A percentile compares a stretch with the other conserved stretches of the same genome.
These are phyloP conservation scores for Populus simonii DNA, from an alignment of 345 rosid genomes.

Conservation along the genomic window DNA sequence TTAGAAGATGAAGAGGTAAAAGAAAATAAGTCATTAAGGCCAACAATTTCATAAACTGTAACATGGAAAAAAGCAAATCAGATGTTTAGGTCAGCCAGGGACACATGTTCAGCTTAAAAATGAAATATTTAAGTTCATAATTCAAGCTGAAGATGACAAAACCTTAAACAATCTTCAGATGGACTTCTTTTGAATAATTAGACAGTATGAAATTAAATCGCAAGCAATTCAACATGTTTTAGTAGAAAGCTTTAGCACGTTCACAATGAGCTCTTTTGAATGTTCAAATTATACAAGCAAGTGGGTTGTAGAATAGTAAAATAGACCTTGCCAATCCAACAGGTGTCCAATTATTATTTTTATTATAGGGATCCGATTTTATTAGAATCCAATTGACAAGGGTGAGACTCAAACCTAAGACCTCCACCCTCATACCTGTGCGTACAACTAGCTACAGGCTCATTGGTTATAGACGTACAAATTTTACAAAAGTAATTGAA, in stretches of 20 bases:
- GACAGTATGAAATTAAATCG: neutral
- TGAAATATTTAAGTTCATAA: neutral
- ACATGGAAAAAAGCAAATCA: neutral
- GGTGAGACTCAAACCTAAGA: neutral
- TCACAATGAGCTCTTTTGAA: neutral
- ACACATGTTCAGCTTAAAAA: neutral
- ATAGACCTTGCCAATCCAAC: neutral
- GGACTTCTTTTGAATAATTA: neutral
- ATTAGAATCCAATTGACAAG: neutral
- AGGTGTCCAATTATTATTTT: neutral
- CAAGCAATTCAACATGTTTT: neutral
- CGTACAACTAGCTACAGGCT: neutral
- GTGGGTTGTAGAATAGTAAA: neutral
- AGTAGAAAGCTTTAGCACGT: neutral
- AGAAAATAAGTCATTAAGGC: neutral
- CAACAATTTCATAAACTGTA: neutral
- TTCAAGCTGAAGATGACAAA: neutral
- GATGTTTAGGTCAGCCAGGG: neutral
- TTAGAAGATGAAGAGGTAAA: constrained; percentile 19
- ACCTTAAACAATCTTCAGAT: neutral
- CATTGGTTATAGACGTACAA: neutral
- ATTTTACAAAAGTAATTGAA: neutral
- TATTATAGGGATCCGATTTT: neutral
- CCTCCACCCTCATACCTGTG: neutral
- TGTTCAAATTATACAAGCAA: neutral